phyloP scores from a whole-genome alignment of 768 basidiomycete species.

The Chlorophyllum brunneum region DNA sequence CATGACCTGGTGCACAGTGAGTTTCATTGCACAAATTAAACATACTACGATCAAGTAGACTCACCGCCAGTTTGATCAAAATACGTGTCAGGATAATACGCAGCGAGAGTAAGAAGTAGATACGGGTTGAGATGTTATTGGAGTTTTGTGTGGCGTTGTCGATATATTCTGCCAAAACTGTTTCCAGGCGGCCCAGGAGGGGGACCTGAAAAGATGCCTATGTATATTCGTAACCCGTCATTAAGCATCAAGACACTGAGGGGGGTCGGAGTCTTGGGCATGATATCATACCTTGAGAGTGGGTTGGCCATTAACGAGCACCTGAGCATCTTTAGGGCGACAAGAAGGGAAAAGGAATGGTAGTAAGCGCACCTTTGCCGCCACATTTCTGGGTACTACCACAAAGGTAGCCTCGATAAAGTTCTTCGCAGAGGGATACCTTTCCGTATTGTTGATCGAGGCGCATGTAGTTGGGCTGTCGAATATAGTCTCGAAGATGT shows the following conservation, averaged over 20 bases:
- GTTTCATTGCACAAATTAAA: too few species aligned
- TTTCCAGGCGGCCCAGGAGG: neutral
- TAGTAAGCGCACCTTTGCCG: neutral
- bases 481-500: neutral
- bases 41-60: too few species aligned
- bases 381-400: neutral
- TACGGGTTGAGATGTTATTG: neutral
- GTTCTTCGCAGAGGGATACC: neutral
- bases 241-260: neutral
- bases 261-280: neutral
- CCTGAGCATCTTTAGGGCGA: neutral
- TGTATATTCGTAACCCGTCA: neutral
- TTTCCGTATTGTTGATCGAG: neutral
- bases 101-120: neutral
- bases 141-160: neutral
- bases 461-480: neutral
- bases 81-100: neutral
- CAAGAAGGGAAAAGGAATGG: neutral
- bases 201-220: constrained; percentile 7
- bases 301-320: neutral
- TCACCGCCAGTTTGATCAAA: neutral
- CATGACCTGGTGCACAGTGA: neutral
- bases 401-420: constrained; percentile 2
- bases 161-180: neutral
- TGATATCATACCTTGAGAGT: neutral